Evolutionary conservation across 208 protist genomes (phyloP).

Genomic region (Leishmania gerbilli): DNA sequence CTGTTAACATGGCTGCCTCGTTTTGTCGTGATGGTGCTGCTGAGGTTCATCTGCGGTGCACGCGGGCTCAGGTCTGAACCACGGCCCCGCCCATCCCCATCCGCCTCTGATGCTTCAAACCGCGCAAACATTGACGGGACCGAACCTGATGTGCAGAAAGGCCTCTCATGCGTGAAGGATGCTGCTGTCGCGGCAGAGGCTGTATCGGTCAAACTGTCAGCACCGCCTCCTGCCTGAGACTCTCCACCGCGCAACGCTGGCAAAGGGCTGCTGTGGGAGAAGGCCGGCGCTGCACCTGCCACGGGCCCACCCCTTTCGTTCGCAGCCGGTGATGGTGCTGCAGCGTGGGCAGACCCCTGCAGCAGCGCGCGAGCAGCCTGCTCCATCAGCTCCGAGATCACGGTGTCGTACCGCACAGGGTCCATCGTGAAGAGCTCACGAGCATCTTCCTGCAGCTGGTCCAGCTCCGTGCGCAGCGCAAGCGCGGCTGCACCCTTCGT

Average conservation of each 20-base stretch:
- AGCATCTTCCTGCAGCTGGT: slow-evolving; percentile 64
- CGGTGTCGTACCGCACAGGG: slow-evolving; percentile 76
- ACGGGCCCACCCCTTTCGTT: not conserved
- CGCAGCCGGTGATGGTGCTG: not conserved
- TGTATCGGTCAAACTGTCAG: not conserved
- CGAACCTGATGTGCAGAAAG: not conserved
- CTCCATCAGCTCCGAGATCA: slow-evolving; percentile 75
- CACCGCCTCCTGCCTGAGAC: not conserved
- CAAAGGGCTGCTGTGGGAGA: not conserved
- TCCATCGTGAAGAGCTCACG: slow-evolving; percentile 77
- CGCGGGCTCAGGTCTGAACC: not conserved
- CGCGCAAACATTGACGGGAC: not conserved
- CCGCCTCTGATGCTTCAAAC: not conserved
- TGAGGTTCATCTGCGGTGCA: not conserved
- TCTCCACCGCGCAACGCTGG: not conserved
- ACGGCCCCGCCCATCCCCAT: not conserved
- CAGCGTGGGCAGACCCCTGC: slow-evolving; percentile 1
- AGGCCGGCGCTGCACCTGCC: not conserved
- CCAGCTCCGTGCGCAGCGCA: slow-evolving; percentile 43
- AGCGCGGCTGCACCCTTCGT: slow-evolving; percentile 13
- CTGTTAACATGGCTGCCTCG: not conserved
- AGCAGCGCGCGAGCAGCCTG: slow-evolving; percentile 28
- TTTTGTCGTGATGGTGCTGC: not conserved
- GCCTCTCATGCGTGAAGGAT: not conserved
- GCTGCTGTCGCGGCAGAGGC: not conserved